These are phyloP conservation scores for Scutellaria baicalensis DNA, from an alignment of 257 asterid species.

Conservation along the genomic window DNA sequence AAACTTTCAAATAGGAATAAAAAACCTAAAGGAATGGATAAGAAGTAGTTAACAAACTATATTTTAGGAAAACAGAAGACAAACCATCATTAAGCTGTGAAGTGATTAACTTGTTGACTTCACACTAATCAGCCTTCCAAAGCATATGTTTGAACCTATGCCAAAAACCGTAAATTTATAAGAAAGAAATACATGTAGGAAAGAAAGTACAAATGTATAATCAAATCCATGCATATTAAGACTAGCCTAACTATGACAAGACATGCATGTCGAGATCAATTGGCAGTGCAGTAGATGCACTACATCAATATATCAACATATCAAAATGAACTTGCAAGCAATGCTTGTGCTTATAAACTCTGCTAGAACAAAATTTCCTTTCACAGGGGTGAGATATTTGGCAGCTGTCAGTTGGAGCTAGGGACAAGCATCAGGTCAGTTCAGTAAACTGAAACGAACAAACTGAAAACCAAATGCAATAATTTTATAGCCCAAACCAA, in stretches of 20 bases:
- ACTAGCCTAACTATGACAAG: conserved; percentile 3
- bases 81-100: conserved; percentile 19
- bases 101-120: conserved; percentile 11
- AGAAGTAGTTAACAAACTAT: not conserved
- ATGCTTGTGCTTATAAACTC: not conserved
- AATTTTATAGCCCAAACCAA: too few species aligned
- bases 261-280: not conserved
- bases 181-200: not conserved
- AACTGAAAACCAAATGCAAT: too few species aligned
- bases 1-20: not conserved
- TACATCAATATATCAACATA: not conserved
- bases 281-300: not conserved
- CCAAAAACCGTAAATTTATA: conserved; percentile 10
- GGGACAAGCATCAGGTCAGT: too few species aligned
- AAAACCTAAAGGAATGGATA: not conserved
- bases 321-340: not conserved
- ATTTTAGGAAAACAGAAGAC: not conserved
- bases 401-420: not conserved
- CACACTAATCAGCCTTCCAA: conserved; percentile 55
- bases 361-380: not conserved
- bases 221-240: not conserved
- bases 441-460: too few species aligned
- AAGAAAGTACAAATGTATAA: not conserved
- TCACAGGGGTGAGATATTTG: not conserved
- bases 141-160: conserved; percentile 68